Conservation (phyloP, 768 basidiomycete species). For the Gloeophyllum trabeum region DNA sequence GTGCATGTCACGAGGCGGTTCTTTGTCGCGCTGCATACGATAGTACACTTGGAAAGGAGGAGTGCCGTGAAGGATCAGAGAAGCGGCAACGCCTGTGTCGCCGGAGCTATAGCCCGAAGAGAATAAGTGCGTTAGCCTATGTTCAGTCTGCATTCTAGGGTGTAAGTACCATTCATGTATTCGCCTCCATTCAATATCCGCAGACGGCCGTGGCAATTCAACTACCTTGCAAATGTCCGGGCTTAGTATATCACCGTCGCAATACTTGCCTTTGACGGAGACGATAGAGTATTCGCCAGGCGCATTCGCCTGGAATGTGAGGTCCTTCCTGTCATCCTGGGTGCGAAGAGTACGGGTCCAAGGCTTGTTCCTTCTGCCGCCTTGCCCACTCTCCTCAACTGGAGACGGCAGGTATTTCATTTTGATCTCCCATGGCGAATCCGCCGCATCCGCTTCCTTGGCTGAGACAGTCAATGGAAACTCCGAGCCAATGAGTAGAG, state of each 20-base stretch:
- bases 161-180: slow-evolving; percentile 94
- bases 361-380: slow-evolving; percentile 33
- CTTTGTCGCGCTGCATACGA: slow-evolving; percentile 58
- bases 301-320: slow-evolving; percentile 37
- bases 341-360: slow-evolving; percentile 58
- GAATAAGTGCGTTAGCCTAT: too few relatives aligned
- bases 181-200: slow-evolving; percentile 81
- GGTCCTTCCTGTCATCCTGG: slow-evolving; percentile 27
- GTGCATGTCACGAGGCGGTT: slow-evolving; percentile 44
- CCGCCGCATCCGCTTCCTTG: slow-evolving; percentile 43
- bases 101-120: slow-evolving; percentile 45
- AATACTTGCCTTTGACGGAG: slow-evolving; percentile 67
- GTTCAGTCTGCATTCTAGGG: slow-evolving; percentile 10
- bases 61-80: slow-evolving; percentile 77
- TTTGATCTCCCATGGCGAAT: slow-evolving; percentile 57
- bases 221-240: slow-evolving; percentile 73
- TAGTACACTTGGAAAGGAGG: slow-evolving; percentile 86
- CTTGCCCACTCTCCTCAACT: slow-evolving; percentile 22
- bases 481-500: slow-evolving; percentile 63
- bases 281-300: slow-evolving; percentile 74
- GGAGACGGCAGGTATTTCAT: slow-evolving; percentile 49
- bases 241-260: slow-evolving; percentile 73
- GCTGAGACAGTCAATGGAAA: slow-evolving; percentile 42
- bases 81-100: slow-evolving; percentile 85
- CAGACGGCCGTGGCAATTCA: slow-evolving; percentile 65